Percentiles rank a stretch among this genome's conserved stretches.
Evolutionary conservation across 2,329 filamentous ascomycete genomes (phyloP).

Genomic region (Seiridium cupressi): DNA sequence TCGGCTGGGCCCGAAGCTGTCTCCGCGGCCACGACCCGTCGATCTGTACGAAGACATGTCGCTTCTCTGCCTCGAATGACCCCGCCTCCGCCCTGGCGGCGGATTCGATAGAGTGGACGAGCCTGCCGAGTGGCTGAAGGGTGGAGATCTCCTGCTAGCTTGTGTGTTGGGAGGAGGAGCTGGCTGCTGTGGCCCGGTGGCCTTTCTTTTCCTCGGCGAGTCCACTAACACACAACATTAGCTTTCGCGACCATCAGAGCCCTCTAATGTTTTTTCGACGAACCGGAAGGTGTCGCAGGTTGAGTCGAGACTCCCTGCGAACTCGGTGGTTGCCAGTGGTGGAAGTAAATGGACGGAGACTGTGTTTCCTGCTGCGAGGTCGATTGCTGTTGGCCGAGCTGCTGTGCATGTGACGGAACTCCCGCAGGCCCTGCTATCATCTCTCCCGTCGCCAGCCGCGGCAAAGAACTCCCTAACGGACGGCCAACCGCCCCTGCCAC

Average conservation of each 20-base stretch:
- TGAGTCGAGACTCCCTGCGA: conserved; percentile 63
- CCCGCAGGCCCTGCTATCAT: conserved; percentile 30
- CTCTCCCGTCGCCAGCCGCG: conserved; percentile 44
- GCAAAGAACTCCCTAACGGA: conserved; percentile 35
- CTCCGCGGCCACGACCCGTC: conserved; percentile 34
- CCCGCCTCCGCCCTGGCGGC: conserved; percentile 51
- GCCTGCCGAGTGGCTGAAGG: conserved; percentile 47
- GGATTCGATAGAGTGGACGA: conserved; percentile 52
- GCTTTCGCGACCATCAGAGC: conserved; percentile 39
- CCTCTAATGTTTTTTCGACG: conserved; percentile 53
- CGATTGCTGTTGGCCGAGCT: conserved; percentile 52
- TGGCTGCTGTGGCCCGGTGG: conserved; percentile 52
- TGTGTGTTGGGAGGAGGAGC: conserved; percentile 44
- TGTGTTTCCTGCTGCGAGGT: conserved; percentile 60
- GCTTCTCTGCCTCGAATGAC: conserved; percentile 64
- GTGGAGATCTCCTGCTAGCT: conserved; percentile 49
- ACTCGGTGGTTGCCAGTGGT: conserved; percentile 86
- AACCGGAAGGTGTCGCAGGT: conserved; percentile 73
- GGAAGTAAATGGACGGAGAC: conserved; percentile 81
- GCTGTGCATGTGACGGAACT: conserved; percentile 38
- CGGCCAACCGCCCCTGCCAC: conserved; percentile 35
- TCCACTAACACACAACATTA: conserved; percentile 59
- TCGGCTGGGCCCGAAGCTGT: conserved; percentile 30
- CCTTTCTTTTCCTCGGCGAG: conserved; percentile 84
- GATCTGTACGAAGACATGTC: conserved; percentile 55